A percentile compares a stretch with the other conserved stretches of the same genome.
These are phyloP conservation scores for Daldinia decipiens DNA, from an alignment of 495 filamentous ascomycete genomes.

Conservation along the genomic window DNA sequence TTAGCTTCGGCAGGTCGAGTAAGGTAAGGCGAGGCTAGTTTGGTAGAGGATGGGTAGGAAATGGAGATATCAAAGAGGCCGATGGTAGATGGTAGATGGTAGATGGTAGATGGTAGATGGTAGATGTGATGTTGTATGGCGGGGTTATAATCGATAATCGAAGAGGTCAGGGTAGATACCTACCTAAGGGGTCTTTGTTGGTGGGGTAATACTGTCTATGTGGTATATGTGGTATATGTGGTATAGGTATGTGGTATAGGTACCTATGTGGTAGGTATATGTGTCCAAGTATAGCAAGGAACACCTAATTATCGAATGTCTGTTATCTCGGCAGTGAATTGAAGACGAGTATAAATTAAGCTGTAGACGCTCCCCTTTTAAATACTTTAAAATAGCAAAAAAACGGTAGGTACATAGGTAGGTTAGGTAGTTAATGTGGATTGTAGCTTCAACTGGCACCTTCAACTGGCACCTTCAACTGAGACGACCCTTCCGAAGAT, in stretches of 20 bases:
- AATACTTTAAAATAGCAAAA: no score
- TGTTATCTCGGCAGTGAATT: no score
- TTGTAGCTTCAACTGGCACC: neutral
- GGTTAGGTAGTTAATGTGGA: neutral
- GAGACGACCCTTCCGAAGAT: constrained; percentile 8
- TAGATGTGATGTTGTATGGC: constrained; percentile 12
- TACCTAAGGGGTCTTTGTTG: constrained; percentile 21
- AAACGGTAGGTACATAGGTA: no score
- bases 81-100: neutral
- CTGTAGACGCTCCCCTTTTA: no score
- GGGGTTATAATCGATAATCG: constrained; percentile 17
- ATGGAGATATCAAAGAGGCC: constrained; percentile 16
- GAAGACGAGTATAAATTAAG: no score
- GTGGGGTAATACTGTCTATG: constrained; percentile 36
- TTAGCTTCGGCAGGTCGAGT: constrained; percentile 5
- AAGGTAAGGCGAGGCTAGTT: neutral
- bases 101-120: no score
- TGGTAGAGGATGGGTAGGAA: neutral
- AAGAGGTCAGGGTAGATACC: constrained; percentile 12
- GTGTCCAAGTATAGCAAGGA: neutral
- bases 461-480: constrained; percentile 3
- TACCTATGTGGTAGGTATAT: no score
- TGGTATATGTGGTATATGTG: no score
- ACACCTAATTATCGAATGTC: no score
- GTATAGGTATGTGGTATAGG: no score